Base-by-base conservation (phyloP, 768 basidiomycete genomes). In the Rhodosporidiobolus sp. region DNA sequence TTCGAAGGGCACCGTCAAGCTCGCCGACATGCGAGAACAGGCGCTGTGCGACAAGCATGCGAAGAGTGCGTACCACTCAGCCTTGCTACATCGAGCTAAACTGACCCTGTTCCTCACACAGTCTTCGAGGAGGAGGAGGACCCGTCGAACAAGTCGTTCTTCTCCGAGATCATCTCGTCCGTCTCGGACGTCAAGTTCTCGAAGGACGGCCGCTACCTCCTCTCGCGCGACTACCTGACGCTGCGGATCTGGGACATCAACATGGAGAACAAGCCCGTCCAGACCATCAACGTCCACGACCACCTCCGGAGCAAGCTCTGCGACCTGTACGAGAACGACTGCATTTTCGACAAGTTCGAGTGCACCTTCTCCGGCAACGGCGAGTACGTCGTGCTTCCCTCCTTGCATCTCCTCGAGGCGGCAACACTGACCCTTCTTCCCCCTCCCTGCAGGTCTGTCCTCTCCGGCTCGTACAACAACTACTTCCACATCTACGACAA, bases 151-250 rank as follows among this genome's bases (percentile, higher is more conserved):
- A 90, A 96, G 74, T 97, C 96, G 22, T 99, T 99, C 86, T 99
- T 99, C 83, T 96, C 94, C 3, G 96, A 99, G 83, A 99, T 98
- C 79, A 98, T 99, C 72, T 98, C 96, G 2, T 98, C 95, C 46
- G 97, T 99, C 79, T 98, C 95, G 59, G 96, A 99, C 82, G 95
- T 99, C 82, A 96, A 97, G 83, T 99, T 99, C 85, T 96, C 94
- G 76, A 89, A 89, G 67, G 96, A 98, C 79, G 96, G 96, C 9
- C 88, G 94, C 73, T 96, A 95, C 83, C 96, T 98, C 79, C 86
- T 99, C 55, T 91, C 94, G 66, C 88, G 96, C 72, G 96, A 99
- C 83, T 99, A 98, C 82, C 84, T 99, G 46, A 95, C 94, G 65
- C 84, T 99, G 78, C 97, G 97, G 86, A 95, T 99, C 80, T 99